phyloP scores from a whole-genome alignment of 2,329 filamentous ascomycete genomes.

The Clonostachys sp. region DNA sequence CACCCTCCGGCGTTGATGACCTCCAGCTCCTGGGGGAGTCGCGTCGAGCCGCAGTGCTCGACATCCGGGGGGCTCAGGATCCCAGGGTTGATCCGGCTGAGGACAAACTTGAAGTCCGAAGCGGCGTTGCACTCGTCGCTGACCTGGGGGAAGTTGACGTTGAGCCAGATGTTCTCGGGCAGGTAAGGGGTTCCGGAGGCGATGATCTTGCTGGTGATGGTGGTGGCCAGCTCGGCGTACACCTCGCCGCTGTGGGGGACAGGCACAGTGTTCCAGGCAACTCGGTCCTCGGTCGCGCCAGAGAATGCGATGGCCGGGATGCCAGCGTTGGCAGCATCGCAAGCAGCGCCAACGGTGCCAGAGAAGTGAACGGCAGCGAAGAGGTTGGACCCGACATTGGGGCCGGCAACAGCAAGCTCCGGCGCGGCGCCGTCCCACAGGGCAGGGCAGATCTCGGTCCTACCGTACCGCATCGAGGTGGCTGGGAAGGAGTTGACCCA shows the following conservation, averaged over 20 bases:
- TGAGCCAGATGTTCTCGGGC: constrained; percentile 55
- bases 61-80: constrained; percentile 51
- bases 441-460: constrained; percentile 47
- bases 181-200: constrained; percentile 57
- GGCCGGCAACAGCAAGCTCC: constrained; percentile 62
- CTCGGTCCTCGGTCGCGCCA: constrained; percentile 42
- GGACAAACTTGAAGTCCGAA: constrained; percentile 56
- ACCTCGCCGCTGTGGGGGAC: constrained; percentile 45
- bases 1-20: constrained; percentile 50
- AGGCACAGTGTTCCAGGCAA: constrained; percentile 49
- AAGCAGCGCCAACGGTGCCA: constrained; percentile 63
- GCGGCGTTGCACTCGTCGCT: constrained; percentile 42
- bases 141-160: constrained; percentile 63
- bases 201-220: constrained; percentile 51
- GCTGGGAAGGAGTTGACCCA: constrained; percentile 70
- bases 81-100: constrained; percentile 56
- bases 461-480: constrained; percentile 59
- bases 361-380: constrained; percentile 53
- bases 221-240: constrained; percentile 60
- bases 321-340: constrained; percentile 48
- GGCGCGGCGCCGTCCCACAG: constrained; percentile 47
- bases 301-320: constrained; percentile 68
- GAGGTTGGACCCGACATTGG: constrained; percentile 56
- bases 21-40: constrained; percentile 54
- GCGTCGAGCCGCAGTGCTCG: constrained; percentile 45